These are phyloP conservation scores for Backusella sp. DNA, from an alignment of 192 early-diverging fungal species.

Conservation along the genomic window DNA sequence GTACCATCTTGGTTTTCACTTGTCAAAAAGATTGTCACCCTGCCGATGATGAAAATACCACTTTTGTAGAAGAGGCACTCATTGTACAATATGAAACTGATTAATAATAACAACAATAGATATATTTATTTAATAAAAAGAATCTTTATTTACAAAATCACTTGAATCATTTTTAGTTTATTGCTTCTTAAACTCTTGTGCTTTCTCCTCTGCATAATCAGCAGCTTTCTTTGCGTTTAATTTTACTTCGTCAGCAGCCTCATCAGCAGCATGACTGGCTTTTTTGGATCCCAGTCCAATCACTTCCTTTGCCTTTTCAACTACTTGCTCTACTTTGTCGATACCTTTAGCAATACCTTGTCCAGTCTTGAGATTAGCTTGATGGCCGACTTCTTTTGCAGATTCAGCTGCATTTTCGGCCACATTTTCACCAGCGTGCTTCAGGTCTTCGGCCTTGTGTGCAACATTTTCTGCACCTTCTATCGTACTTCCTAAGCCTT, in stretches of 20 bases:
- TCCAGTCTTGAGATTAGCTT: slow-evolving; percentile 25
- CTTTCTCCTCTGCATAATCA: neutral
- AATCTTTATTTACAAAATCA: neutral
- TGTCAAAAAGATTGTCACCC: slow-evolving; percentile 78
- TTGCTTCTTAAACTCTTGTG: neutral
- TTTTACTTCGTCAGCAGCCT: slow-evolving; percentile 13
- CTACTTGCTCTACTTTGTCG: slow-evolving; percentile 17
- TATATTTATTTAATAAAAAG: neutral
- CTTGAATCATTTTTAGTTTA: neutral
- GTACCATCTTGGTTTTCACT: slow-evolving; percentile 79
- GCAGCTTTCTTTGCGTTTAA: neutral
- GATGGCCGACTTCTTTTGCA: slow-evolving; percentile 9
- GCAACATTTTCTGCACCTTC: neutral
- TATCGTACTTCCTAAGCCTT: neutral
- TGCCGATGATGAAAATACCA: slow-evolving; percentile 28
- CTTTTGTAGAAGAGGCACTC: slow-evolving; percentile 63
- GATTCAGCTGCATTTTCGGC: neutral
- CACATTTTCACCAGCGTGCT: neutral
- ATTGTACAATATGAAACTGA: slow-evolving; percentile 56
- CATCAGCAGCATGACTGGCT: neutral
- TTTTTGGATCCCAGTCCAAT: slow-evolving; percentile 25
- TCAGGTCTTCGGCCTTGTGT: neutral
- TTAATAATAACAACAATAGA: slow-evolving; percentile 13
- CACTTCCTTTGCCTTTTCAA: slow-evolving; percentile 25
- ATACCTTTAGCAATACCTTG: slow-evolving; percentile 25